Base-by-base conservation (phyloP, 2,329 filamentous ascomycete genomes). In the Cordyceps farinosa region DNA sequence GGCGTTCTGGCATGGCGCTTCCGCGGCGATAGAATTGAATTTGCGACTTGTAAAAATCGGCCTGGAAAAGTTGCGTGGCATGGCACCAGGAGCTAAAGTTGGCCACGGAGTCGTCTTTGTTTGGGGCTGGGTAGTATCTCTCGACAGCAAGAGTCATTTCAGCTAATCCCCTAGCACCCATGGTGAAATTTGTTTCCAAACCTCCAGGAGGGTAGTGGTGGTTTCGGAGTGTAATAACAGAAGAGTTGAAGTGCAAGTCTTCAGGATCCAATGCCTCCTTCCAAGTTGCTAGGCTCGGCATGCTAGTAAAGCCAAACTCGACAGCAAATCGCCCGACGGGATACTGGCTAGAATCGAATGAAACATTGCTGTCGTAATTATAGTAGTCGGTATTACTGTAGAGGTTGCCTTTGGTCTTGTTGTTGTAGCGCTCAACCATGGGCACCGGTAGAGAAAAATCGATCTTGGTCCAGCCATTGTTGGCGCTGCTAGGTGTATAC, bases 51-150 rank as follows among this genome's bases (percentile, higher is more conserved):
- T 88, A 87, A 70, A 83, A 83, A 66, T 87, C 84, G 3, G 85
- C 84, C 69, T 88, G 86, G 76, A 87, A 88, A 10, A 87, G 77
- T 69, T 88, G 86, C 0, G 85, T 88, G 0, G 84, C 80, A 64
- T 83, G 81, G 64, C 81, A 84, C 86, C 86, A 88, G 3, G 83
- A 79, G 2, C 80, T 82, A 71, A 88, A 88, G 67, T 88, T 87
- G 15, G 81, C 83, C 0, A 83, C 65, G 0, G 79, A 66, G 65
- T 87, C 78, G 0, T 75, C 70, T 65, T 86, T 84, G 67, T 81
- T 73, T 0, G 85, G 84, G 1, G 77, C 69, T 0, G 85, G 85
- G 66, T 87, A 87, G 76, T 84, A 88, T 40, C 71, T 67, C 66
- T 84, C 70, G 0, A 82, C 82, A 0, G 81, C 84, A 22, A 79